Base-by-base conservation (phyloP, 306 rosid species). In the Trichosanthes cucumerina region DNA sequence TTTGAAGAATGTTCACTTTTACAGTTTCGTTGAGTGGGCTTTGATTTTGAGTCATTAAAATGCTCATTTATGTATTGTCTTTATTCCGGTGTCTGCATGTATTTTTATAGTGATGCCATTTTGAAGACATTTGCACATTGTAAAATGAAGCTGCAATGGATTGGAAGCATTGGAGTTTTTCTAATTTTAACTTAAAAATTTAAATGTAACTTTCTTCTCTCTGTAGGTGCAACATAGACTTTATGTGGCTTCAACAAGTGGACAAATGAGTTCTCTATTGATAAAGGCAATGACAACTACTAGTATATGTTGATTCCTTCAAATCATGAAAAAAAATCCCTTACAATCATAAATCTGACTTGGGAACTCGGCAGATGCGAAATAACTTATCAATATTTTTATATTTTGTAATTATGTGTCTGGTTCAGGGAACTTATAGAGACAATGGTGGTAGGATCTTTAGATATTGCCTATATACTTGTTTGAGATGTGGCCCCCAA, bases 191-290 rank as follows among this genome's bases (percentile, higher is more conserved):
- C 74, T 39, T 14, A 28, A 60, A 60, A 0, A 1, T 28, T 60
- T 60, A 5, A 53, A 75, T 33, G n/a, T 2, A 76, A 24, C 73
- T 80, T 77, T 84, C 4, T 36, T 23, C 54, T 78, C 75, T 44
- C 24, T 88, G 87, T 73, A 93, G 98, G 87, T 73, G 76, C 85
- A 83, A 43, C 82, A 82, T 59, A 50, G 76, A 76, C 90, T 93
- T 78, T 93, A 89, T 77, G 96, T 93, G 85, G 98, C 97, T 78
- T 89, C 98, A 73, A 93, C 98, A 2, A 49, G 93, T 79, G 98
- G 98, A 57, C 90, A 83, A 63, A 36, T 92, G 80, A 88, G 92
- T 77, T 94, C 98, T 23, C 19, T 92, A 68, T 90, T 88, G 23
- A 78, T 85, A 76, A 81, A 26, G 85, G 98, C 89, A 85, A 87